A percentile compares a stretch with the other conserved stretches of the same genome.
Conservation (phyloP, 2,329 filamentous ascomycete species). For the Akanthomyces dipterigenus region DNA sequence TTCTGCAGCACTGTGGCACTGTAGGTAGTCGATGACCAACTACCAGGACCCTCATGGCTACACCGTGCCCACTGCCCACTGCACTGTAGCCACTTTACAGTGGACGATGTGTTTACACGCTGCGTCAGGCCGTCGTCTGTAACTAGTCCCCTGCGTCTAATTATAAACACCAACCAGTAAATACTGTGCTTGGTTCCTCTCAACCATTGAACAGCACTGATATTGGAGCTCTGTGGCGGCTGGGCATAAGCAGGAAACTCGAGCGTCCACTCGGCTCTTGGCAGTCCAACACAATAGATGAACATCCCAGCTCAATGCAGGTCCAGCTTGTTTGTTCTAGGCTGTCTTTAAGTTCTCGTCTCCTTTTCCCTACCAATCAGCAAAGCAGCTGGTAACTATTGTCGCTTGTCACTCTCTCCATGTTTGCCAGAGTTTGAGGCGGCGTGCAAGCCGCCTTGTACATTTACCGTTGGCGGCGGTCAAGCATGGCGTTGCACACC, state of each 20-base stretch:
- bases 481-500: background rate
- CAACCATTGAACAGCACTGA: background rate
- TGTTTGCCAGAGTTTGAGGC: background rate
- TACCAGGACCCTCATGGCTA: background rate
- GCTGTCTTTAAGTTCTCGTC: background rate
- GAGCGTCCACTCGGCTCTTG: background rate
- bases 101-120: background rate
- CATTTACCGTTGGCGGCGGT: background rate
- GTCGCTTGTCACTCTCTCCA: background rate
- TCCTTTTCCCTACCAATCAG: too few species aligned
- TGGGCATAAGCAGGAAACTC: background rate
- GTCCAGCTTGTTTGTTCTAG: too few species aligned
- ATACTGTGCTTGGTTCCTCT: too few species aligned
- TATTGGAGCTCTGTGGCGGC: too few species aligned
- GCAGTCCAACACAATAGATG: conserved; percentile 3
- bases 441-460: background rate
- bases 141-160: too few species aligned
- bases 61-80: background rate
- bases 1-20: background rate
- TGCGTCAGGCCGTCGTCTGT: too few species aligned
- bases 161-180: too few species aligned
- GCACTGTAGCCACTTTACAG: background rate
- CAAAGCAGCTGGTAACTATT: background rate
- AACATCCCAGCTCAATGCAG: background rate
- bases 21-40: background rate